Base-by-base conservation (phyloP, 495 filamentous ascomycete species). In the Articulospora tetracladia region DNA sequence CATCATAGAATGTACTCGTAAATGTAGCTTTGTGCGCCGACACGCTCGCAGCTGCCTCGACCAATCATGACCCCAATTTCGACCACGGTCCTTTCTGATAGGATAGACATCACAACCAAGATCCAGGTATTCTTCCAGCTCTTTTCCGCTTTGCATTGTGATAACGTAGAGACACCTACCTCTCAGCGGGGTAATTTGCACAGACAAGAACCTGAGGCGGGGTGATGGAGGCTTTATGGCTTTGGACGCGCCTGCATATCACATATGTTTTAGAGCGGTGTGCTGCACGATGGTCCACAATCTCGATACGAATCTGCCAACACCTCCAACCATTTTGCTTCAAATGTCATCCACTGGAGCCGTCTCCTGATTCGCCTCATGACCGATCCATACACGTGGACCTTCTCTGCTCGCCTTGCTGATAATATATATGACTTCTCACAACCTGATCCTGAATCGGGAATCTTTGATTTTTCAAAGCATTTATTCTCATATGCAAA, bases 21-120 rank as follows among this genome's bases (percentile, higher is more conserved):
- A 44, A 44, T 44, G 39, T 44, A 44, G 39, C 39, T 44, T 44
- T 44, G 39, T 44, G 39, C 39, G 39, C 39, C n/a, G 39, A 44
- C 17, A 17, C 39, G 39, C 39, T 44, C 39, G 15, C 17, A 44
- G 39, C 39, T 44, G 30, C 30, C 30, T n/a, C 7, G 39, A 17
- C 39, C 39, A 44, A 44, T 44, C 39, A 44, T 44, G 17, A 7
- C n/a, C 11, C 15, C 39, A 44, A 3, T 15, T 3, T 44, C n/a
- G 39, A 44, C 39, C 39, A 44, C 39, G 39, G 39, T 44, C 39
- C 39, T 15, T n/a, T 17, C 39, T 44, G 39, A 44, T 44, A 44
- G 39, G 39, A 19, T 19, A 44, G 39, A 19, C 30, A 32, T 32
- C 30, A 44, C 39, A 17, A 44, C 39, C 39, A 8, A 19, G 6